Conservation (phyloP, 257 asterid species). For the Ocimum tenuiflorum region DNA sequence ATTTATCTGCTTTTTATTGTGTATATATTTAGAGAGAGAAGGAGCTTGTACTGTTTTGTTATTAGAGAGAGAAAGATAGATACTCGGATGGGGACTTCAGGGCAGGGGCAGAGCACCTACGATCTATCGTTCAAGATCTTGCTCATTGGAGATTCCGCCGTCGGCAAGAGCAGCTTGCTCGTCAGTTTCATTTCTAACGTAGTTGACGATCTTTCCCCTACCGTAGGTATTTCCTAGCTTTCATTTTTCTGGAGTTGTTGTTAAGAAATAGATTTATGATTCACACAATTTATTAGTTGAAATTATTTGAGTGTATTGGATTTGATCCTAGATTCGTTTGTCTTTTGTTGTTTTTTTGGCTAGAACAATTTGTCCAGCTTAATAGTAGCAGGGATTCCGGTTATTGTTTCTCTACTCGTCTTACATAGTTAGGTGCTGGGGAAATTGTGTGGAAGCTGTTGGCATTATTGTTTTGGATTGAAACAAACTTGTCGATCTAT, state of each 20-base stretch:
- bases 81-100: slow-evolving; percentile 48
- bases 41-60: too few relatives aligned
- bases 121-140: slow-evolving; percentile 93
- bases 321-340: slow-evolving; percentile 22
- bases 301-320: neutral
- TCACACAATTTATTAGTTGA: neutral
- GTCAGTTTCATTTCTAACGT: slow-evolving; percentile 74
- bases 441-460: slow-evolving; percentile 3
- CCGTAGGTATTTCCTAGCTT: slow-evolving; percentile 55
- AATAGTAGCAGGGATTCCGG: neutral
- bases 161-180: slow-evolving; percentile 92
- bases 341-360: neutral
- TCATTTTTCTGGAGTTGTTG: neutral
- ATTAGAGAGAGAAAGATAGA: slow-evolving; percentile 15
- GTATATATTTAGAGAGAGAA: slow-evolving; percentile 12
- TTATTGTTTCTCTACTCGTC: slow-evolving; percentile 7
- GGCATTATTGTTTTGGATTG: slow-evolving; percentile 6
- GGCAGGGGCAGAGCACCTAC: slow-evolving; percentile 56
- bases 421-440: slow-evolving; percentile 17
- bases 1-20: neutral
- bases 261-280: neutral
- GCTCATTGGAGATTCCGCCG: slow-evolving; percentile 92
- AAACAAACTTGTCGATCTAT: slow-evolving; percentile 4
- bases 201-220: slow-evolving; percentile 73
- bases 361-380: neutral